Evolutionary conservation across 345 rosid genomes (phyloP).

Genomic region (Melaleuca alternifolia): DNA sequence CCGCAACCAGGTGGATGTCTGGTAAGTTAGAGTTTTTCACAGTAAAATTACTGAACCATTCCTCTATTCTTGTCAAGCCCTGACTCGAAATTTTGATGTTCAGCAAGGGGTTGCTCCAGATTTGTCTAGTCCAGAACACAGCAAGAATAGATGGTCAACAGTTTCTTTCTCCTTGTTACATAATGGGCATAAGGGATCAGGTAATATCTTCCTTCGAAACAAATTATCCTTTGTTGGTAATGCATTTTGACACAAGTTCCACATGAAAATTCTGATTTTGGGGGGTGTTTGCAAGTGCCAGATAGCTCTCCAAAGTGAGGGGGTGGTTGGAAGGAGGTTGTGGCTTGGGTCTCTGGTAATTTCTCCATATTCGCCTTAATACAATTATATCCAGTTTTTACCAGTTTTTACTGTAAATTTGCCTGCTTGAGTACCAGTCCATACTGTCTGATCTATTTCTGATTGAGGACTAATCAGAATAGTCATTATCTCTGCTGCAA

Average conservation of each 20-base stretch:
- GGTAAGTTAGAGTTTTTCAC: too few relatives aligned
- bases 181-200: not conserved
- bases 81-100: not conserved
- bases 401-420: too few relatives aligned
- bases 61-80: not conserved
- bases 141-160: not conserved
- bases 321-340: not conserved
- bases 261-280: not conserved
- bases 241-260: not conserved
- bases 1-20: not conserved
- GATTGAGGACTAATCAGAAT: not conserved
- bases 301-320: not conserved
- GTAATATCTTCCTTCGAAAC: not conserved
- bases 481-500: not conserved
- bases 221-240: not conserved
- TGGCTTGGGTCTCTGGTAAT: not conserved
- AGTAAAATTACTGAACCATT: not conserved
- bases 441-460: not conserved
- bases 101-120: not conserved
- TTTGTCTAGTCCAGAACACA: too few relatives aligned
- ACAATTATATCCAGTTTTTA: too few relatives aligned
- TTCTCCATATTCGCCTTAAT: accelerated
- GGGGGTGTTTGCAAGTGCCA: not conserved
- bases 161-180: accelerated
- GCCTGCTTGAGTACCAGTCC: not conserved